A percentile compares a stretch with the other conserved stretches of the same genome.
Conservation (phyloP, 2,329 filamentous ascomycete species). For the Paecilomyces sp. region DNA sequence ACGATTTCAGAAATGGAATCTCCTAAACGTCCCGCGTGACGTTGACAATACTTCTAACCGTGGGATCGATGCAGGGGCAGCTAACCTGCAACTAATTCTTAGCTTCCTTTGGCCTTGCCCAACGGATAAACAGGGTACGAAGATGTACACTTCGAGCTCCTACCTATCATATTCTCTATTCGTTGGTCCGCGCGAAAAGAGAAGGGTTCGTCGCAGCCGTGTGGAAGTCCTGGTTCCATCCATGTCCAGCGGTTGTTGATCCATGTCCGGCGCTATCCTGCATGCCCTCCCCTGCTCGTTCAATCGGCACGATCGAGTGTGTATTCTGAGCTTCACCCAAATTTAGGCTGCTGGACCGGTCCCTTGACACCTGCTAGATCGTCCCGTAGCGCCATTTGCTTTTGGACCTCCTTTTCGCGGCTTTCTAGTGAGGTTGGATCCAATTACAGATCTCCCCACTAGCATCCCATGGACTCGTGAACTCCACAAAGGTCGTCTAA, state of each 20-base stretch:
- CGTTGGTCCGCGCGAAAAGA: neutral
- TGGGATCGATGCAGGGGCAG: neutral
- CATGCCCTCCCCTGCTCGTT: neutral
- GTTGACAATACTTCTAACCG: neutral
- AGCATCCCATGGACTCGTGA: conserved; percentile 8
- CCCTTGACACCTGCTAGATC: conserved; percentile 3
- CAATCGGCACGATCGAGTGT: neutral
- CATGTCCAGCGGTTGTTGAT: neutral
- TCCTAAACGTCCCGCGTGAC: neutral
- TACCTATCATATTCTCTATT: neutral
- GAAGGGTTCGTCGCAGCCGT: neutral
- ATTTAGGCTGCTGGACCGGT: conserved; percentile 5
- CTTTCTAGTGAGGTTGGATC: neutral
- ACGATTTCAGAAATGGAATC: neutral
- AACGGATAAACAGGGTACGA: neutral
- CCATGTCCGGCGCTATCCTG: neutral
- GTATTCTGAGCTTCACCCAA: conserved; percentile 3
- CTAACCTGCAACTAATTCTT: neutral
- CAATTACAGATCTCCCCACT: conserved; percentile 1
- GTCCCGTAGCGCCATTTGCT: conserved; percentile 6
- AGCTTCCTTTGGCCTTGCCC: neutral
- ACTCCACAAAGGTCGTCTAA: conserved; percentile 1
- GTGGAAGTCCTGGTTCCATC: neutral
- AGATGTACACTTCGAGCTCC: neutral
- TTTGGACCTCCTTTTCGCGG: neutral